Conservation (phyloP, 768 basidiomycete genomes). For the Boletus huronensis region DNA sequence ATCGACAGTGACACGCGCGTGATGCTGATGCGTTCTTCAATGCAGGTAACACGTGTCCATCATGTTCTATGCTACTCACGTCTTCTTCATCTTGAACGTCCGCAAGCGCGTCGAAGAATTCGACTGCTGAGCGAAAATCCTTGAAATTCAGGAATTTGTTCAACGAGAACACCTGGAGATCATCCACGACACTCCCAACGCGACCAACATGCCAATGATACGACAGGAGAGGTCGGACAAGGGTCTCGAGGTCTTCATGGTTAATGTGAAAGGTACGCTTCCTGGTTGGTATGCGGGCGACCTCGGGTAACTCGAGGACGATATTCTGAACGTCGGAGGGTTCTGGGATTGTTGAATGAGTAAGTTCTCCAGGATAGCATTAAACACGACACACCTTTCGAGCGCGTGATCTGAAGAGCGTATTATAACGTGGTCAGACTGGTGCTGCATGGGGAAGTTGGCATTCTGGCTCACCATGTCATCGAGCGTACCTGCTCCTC, state of each 20-base stretch:
- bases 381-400: conserved; percentile 16
- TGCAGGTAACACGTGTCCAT: not conserved
- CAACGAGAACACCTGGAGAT: conserved; percentile 18
- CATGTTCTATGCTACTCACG: conserved; percentile 20
- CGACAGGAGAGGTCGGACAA: conserved; percentile 36
- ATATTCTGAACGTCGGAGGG: conserved; percentile 16
- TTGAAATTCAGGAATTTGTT: conserved; percentile 31
- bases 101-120: conserved; percentile 29
- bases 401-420: conserved; percentile 16
- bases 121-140: conserved; percentile 21
- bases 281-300: conserved; percentile 28
- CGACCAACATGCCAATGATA: conserved; percentile 27
- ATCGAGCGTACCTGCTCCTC: conserved; percentile 14
- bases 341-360: conserved; percentile 10
- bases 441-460: not conserved
- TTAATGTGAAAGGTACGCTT: conserved; percentile 36
- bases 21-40: conserved; percentile 23
- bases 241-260: conserved; percentile 31
- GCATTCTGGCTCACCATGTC: conserved; percentile 16
- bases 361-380: not conserved
- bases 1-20: conserved; percentile 30
- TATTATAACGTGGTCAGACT: not conserved
- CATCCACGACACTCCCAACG: conserved; percentile 5
- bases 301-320: conserved; percentile 18
- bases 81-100: conserved; percentile 30